Base-by-base conservation (phyloP, 768 basidiomycete genomes). In the Xerocomellus dryophilus region DNA sequence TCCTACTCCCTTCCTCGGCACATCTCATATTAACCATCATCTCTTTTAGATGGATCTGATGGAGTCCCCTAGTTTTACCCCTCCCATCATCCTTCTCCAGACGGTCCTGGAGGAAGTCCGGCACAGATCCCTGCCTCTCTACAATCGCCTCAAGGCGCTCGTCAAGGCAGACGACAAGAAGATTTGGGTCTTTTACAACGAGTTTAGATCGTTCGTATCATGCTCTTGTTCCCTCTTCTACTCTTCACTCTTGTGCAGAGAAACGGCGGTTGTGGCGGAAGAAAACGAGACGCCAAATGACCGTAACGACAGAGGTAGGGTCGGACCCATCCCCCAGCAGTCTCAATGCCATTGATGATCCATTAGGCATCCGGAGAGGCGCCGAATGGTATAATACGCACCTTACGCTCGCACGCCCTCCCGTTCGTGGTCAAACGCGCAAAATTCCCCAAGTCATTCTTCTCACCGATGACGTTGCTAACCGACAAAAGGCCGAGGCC, bases 21-120 rank as follows among this genome's bases (percentile, higher is more conserved):
- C 15, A 36, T 43, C 36, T 38, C 14, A 14, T 51, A 43, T 46
- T 58, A 9, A 54, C 62, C 23, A 20, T 46, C 6, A 5, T 23
- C 17, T 47, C 21, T 20, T 51, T 14, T 61, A 97, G 91, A 98
- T 98, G 90, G 97, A 99, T 71, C 78, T 98, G 48, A 76, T 98
- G 36, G 90, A 93, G 68, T 90, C 89, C 0, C 73, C 79, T 2
- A 74, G 84, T 2, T 90, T 95, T 62, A 79, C 73, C 0, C 76
- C 87, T 1, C 93, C 95, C 0, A 84, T 98, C 50, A 86, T 99
- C 51, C 75, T 99, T 21, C 81, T 97, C 2, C 96, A 98, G 72
- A 99, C 96, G 0, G 95, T 98, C 2, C 76, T 98, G 48, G 91
- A 97, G 60, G 97, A 99, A 82, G 93, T 98, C 54, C 81, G 96